Conservation (phyloP, 2,329 filamentous ascomycete species). For the Byssoonygena ceratinophila region DNA sequence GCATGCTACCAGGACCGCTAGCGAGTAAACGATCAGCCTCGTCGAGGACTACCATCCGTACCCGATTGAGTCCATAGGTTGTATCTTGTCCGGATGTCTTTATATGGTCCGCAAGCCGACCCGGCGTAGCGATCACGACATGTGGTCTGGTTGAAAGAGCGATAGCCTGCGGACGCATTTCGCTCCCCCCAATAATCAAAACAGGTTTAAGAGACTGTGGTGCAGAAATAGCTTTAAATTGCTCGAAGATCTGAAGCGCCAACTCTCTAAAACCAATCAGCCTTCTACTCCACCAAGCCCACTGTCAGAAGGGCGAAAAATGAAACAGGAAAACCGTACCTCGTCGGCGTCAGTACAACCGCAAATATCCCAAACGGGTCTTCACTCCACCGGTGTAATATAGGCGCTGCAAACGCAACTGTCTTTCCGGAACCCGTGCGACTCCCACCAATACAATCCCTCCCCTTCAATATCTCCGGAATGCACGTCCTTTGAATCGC, state of each 20-base stretch:
- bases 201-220: conserved; percentile 78
- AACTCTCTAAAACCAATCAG: conserved; percentile 52
- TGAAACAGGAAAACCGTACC: conserved; percentile 36
- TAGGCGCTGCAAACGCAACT: conserved; percentile 86
- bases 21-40: conserved; percentile 85
- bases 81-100: conserved; percentile 85
- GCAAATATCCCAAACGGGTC: conserved; percentile 88
- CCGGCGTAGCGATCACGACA: conserved; percentile 87
- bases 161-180: conserved; percentile 86
- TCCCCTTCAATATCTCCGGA: conserved; percentile 78
- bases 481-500: conserved; percentile 90
- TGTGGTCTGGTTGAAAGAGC: conserved; percentile 73
- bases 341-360: conserved; percentile 77
- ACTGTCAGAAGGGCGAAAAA: conserved; percentile 6
- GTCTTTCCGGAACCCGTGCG: conserved; percentile 96
- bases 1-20: conserved; percentile 69
- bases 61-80: conserved; percentile 64
- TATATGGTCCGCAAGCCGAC: conserved; percentile 87
- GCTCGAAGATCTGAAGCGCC: conserved; percentile 90
- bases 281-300: neutral
- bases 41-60: conserved; percentile 81
- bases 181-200: conserved; percentile 82
- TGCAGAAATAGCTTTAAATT: conserved; percentile 84
- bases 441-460: conserved; percentile 90
- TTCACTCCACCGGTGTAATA: conserved; percentile 84